Conservation (phyloP, 176 grass and related monocot genomes). For the Raddia guianensis region DNA sequence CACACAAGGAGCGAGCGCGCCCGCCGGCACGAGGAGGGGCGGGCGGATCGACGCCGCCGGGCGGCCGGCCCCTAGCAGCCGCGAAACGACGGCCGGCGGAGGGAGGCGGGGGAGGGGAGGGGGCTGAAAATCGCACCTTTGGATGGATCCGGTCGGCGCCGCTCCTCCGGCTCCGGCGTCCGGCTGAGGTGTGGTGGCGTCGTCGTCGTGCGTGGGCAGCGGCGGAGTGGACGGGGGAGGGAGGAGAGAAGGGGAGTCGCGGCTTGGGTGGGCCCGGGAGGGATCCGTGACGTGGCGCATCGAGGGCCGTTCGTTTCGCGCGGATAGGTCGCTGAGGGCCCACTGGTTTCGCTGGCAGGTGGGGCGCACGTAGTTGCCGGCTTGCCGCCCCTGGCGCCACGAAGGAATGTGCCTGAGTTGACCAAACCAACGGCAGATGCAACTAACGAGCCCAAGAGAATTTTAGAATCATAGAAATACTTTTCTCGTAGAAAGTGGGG, state of each 20-base stretch:
- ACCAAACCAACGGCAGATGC: no score
- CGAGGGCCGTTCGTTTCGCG: neutral
- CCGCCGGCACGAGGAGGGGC: neutral
- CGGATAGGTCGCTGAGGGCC: neutral
- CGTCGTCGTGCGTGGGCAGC: neutral
- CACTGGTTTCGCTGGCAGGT: neutral
- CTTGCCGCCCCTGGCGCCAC: no score
- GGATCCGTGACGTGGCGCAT: neutral
- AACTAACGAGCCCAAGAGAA: no score
- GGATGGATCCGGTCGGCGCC: neutral
- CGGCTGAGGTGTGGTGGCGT: neutral
- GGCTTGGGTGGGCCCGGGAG: neutral
- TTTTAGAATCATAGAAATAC: no score
- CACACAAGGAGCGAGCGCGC: neutral
- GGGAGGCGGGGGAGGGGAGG: fast-evolving
- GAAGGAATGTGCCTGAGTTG: no score
- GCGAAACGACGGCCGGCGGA: neutral
- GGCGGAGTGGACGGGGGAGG: neutral
- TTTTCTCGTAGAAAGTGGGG: no score
- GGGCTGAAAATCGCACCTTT: neutral
- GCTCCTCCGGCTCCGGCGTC: neutral
- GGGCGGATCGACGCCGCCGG: neutral
- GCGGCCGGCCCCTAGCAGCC: neutral
- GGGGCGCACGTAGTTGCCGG: neutral
- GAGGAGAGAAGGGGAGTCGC: no score